Percentiles rank a stretch among this genome's conserved stretches.
phyloP scores from a whole-genome alignment of 176 grass and related monocot genomes.

The Triticum aestivum region DNA sequence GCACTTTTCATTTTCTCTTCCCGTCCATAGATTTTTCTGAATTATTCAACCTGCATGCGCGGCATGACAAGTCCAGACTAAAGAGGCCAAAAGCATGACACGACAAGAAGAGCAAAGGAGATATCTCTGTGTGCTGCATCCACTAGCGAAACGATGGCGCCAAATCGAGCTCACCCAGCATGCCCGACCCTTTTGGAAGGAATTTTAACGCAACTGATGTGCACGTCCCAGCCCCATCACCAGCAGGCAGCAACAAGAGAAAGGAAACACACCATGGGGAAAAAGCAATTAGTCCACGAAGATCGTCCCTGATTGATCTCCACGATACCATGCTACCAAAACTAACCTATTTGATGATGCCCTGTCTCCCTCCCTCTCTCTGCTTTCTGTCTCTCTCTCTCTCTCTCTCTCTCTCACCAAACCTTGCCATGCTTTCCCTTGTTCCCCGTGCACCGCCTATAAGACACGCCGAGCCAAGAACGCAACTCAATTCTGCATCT shows the following conservation, averaged over 20 bases:
- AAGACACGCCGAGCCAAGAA: constrained; percentile 31
- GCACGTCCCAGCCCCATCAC: background rate
- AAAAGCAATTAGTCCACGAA: background rate
- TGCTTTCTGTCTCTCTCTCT: constrained; percentile 27
- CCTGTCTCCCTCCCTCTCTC: background rate
- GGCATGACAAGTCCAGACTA: too few species aligned
- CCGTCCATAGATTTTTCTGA: too few species aligned
- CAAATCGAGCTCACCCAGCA: background rate
- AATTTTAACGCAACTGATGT: background rate
- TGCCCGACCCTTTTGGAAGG: background rate
- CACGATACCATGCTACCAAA: background rate
- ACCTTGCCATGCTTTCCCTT: constrained; percentile 11
- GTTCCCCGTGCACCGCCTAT: background rate
- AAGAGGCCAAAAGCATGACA: background rate
- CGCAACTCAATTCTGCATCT: background rate
- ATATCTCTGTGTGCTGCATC: background rate
- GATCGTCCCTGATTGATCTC: background rate
- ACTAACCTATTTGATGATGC: too few species aligned
- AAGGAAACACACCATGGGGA: background rate
- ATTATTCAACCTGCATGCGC: too few species aligned
- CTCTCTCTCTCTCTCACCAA: constrained; percentile 44
- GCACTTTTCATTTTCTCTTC: too few species aligned
- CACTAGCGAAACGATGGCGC: background rate
- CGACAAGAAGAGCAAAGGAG: background rate
- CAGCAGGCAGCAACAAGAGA: background rate